These are phyloP conservation scores for Hypoxylon perforatum DNA, from an alignment of 495 filamentous ascomycete genomes.

Conservation along the genomic window DNA sequence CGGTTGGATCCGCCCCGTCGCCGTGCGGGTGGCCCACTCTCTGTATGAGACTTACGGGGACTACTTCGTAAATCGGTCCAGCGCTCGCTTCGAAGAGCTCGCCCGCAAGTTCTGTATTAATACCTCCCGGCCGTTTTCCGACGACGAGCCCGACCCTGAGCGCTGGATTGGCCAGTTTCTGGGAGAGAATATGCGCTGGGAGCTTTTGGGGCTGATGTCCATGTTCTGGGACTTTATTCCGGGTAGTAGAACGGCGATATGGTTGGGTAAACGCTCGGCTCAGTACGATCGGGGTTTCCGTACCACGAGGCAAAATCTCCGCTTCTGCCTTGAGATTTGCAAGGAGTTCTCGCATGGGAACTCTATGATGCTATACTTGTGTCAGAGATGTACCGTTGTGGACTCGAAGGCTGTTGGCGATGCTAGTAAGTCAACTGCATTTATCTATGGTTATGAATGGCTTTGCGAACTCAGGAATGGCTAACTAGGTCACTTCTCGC, in stretches of 20 bases:
- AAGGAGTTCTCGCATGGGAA: constrained; percentile 61
- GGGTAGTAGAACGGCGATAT: constrained; percentile 3
- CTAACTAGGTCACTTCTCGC: not conserved
- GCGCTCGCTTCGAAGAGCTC: constrained; percentile 34
- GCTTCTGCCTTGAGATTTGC: constrained; percentile 58
- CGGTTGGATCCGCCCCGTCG: constrained; percentile 37
- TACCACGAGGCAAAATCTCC: constrained; percentile 55
- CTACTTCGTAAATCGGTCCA: constrained; percentile 25
- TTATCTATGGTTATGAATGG: not conserved
- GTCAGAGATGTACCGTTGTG: constrained; percentile 57
- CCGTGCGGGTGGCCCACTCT: constrained; percentile 9
- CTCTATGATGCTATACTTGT: constrained; percentile 58
- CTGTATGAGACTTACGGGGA: constrained; percentile 35
- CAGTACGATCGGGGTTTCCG: constrained; percentile 40
- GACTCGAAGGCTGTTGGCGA: constrained; percentile 63
- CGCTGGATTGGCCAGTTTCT: constrained; percentile 54
- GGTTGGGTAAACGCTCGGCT: constrained; percentile 21
- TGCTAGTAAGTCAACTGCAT: constrained; percentile 54
- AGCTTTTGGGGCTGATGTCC: constrained; percentile 66
- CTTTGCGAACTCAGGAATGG: not conserved
- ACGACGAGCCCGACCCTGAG: constrained; percentile 52
- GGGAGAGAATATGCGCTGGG: constrained; percentile 68
- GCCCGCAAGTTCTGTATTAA: constrained; percentile 41
- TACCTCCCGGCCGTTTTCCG: constrained; percentile 34
- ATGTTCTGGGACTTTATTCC: constrained; percentile 52